Evolutionary conservation across 2,329 filamentous ascomycete species (phyloP).

Genomic region (Colletotrichum sp.): DNA sequence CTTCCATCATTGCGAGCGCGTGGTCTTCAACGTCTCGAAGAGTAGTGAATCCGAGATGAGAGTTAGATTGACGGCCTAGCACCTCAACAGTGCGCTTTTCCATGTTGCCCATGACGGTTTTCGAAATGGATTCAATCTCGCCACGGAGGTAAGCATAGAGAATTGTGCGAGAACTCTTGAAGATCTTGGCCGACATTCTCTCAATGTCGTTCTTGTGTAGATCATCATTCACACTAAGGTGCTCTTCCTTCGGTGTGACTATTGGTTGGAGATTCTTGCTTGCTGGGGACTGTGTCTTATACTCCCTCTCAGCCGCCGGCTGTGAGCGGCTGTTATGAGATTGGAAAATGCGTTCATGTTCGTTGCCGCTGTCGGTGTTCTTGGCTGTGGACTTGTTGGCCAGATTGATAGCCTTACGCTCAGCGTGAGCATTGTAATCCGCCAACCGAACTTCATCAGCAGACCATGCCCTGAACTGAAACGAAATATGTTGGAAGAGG

Average conservation of each 20-base stretch:
- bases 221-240: not conserved
- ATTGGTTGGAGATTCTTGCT: not conserved
- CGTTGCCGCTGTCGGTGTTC: too few species aligned
- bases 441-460: too few species aligned
- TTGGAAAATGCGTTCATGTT: not conserved
- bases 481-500: too few species aligned
- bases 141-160: not conserved
- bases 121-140: not conserved
- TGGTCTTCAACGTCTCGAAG: not conserved
- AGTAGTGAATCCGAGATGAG: not conserved
- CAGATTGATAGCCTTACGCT: too few species aligned
- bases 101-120: not conserved
- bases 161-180: not conserved
- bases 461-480: too few species aligned
- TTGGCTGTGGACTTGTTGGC: too few species aligned
- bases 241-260: not conserved
- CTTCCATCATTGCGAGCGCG: not conserved
- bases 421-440: too few species aligned
- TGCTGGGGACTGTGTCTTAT: not conserved
- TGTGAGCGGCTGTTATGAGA: not conserved
- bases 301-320: not conserved
- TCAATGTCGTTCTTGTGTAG: not conserved
- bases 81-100: not conserved
- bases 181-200: not conserved
- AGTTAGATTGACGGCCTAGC: not conserved